Base-by-base conservation (phyloP, 2,329 filamentous ascomycete species). In the Pseudovirgaria hyperparasitica region DNA sequence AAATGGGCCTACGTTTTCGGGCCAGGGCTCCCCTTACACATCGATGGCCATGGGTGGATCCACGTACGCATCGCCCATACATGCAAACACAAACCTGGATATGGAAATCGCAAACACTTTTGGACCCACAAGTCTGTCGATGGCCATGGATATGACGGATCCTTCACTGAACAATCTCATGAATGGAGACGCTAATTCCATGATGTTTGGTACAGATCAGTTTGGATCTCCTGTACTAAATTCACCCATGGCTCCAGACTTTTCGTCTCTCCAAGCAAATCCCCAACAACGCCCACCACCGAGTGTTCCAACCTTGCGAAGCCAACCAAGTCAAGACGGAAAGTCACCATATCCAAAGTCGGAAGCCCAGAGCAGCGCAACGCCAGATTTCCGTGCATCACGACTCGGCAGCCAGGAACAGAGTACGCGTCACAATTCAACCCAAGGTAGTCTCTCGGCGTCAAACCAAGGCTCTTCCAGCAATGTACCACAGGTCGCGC, bases 61-160 rank as follows among this genome's bases (percentile, higher is more conserved):
- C 13, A 44, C 53, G 9, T 65, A 58, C 42, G 50, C 54, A 17
- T 62, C 62, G 9, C 56, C 61, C 8, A 46, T 59, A 20, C 48
- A 58, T 31, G 42, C 42, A 9, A 46, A 41, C 9, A 41, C 34
- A 12, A 37, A 45, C 5, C 32, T 64, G 23, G 59, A 62, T 24
- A 48, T 64, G 46, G 50, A 52, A 29, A 56, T 64, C 41, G 41
- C 38, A 15, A 57, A 50, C 35, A 52, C 58, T 2, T 64, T 57
- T 34, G 33, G 50, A 12, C 48, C 55, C 19, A 43, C 45, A 20
- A 39, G 35, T 28, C 48, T 63, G 40, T 39, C 45, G 23, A 58
- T 64, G 52, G 36, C 50, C 9, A 49, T 63, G 35, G 58, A 63
- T 29, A 58, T 58, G 49, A 38, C 44, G 38, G 42, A 55, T 23